phyloP scores from a whole-genome alignment of 257 asterid species.

The Dorcoceras hygrometricum region DNA sequence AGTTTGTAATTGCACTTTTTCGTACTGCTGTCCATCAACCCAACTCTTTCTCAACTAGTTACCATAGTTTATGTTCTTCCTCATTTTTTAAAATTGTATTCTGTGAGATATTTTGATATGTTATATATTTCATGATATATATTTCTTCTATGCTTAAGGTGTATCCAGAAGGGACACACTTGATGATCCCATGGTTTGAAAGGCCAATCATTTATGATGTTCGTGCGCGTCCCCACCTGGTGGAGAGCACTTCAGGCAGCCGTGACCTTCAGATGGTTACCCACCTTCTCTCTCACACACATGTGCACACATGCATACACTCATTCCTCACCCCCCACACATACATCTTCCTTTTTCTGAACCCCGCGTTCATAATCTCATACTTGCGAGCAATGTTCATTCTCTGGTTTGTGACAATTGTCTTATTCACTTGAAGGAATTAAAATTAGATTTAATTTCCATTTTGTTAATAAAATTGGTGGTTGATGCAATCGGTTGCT shows the following conservation, averaged over 20 bases:
- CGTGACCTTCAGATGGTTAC: constrained; percentile 95
- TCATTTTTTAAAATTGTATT: not conserved
- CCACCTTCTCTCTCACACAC: not conserved
- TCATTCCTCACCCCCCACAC: not conserved
- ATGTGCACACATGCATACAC: not conserved
- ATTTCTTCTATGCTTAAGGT: constrained; percentile 39
- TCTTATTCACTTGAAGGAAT: not conserved
- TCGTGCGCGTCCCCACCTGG: constrained; percentile 89
- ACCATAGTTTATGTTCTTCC: not conserved
- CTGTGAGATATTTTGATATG: not conserved
- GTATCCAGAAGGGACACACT: constrained; percentile 92
- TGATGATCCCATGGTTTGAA: constrained; percentile 93
- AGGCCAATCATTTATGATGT: constrained; percentile 88
- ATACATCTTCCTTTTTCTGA: not conserved
- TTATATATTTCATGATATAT: too few species aligned
- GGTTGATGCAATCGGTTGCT: too few species aligned
- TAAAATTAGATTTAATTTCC: too few species aligned
- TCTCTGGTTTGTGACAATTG: not conserved
- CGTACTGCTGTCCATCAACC: not conserved
- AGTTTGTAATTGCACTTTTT: not conserved
- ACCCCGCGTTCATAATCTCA: not conserved
- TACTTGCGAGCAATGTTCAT: constrained; percentile 1
- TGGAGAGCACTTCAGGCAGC: constrained; percentile 93
- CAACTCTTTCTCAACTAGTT: not conserved
- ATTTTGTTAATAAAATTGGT: too few species aligned